Evolutionary conservation across 768 basidiomycete genomes (phyloP).

Genomic region (Mycena belliarum): DNA sequence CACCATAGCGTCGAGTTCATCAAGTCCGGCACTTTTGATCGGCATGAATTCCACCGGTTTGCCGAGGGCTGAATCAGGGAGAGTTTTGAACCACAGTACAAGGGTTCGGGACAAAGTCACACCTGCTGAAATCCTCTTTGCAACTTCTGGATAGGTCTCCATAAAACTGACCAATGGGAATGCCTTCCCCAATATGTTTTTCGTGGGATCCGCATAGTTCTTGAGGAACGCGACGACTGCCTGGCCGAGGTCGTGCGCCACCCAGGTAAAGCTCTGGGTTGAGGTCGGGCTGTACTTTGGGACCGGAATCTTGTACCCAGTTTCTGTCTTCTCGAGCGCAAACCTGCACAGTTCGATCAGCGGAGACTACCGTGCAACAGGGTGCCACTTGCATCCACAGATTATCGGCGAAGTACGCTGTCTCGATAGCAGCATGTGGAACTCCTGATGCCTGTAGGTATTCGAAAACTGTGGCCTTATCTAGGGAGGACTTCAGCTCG

Average conservation of each 20-base stretch:
- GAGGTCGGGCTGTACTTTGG: background rate
- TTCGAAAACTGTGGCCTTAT: background rate
- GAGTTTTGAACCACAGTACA: no score
- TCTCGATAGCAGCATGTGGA: background rate
- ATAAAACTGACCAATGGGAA: slow-evolving; percentile 15
- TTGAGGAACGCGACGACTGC: slow-evolving; percentile 16
- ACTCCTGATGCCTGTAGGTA: background rate
- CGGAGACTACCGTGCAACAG: no score
- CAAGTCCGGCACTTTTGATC: slow-evolving; percentile 2
- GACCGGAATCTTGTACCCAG: slow-evolving; percentile 5
- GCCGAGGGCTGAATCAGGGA: slow-evolving; percentile 14
- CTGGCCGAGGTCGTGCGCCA: slow-evolving; percentile 12
- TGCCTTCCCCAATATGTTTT: slow-evolving; percentile 9
- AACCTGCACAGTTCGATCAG: background rate
- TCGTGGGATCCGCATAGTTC: slow-evolving; percentile 6
- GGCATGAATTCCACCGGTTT: slow-evolving; percentile 18
- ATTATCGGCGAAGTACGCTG: background rate
- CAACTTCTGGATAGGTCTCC: slow-evolving; percentile 12
- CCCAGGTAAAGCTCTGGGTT: slow-evolving; percentile 17
- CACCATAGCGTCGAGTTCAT: slow-evolving; percentile 21
- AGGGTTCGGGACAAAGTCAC: background rate
- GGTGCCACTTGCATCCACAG: background rate
- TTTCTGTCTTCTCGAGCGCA: slow-evolving; percentile 5
- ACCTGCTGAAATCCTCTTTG: slow-evolving; percentile 20
- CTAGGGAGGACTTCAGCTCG: background rate